phyloP scores from a whole-genome alignment of 208 protist genomes.

The Leishmania martiniquensis region DNA sequence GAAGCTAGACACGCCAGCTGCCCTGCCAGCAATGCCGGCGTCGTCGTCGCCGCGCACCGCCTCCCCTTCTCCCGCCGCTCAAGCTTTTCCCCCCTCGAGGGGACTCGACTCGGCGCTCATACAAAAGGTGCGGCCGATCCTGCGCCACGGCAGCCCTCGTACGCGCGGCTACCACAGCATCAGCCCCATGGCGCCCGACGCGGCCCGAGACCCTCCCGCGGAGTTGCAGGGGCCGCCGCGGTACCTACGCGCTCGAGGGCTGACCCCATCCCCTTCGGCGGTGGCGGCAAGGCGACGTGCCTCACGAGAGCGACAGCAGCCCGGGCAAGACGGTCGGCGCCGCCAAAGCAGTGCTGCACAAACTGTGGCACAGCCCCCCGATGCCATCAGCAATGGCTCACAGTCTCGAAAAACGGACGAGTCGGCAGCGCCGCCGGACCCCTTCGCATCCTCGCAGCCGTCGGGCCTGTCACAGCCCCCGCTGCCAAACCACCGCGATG shows the following conservation, averaged over 20 bases:
- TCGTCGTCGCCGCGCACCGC: too few species aligned
- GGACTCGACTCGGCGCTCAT: too few species aligned
- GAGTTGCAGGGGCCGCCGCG: constrained; percentile 35
- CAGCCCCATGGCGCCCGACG: constrained; percentile 36
- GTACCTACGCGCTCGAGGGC: constrained; percentile 30
- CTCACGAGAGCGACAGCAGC: neutral
- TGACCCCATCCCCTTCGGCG: constrained; percentile 15
- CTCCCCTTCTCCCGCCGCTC: too few species aligned
- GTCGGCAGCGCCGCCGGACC: neutral
- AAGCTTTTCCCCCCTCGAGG: neutral
- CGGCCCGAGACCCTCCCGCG: constrained; percentile 31
- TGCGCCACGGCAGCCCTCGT: constrained; percentile 29
- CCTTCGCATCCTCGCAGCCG: neutral
- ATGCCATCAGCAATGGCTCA: neutral
- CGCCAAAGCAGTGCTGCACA: neutral
- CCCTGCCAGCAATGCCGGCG: too few species aligned
- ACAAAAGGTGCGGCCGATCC: neutral
- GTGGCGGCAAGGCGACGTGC: neutral
- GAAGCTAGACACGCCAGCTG: too few species aligned
- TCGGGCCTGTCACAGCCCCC: neutral
- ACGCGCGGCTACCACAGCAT: constrained; percentile 42
- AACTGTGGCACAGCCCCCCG: neutral
- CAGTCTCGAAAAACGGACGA: neutral
- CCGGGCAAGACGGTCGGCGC: neutral
- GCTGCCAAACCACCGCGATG: neutral